Evolutionary conservation across 2,329 filamentous ascomycete genomes (phyloP), one percentile per base, ranked within the genome.

Genomic region (Trichoderma atroviride): DNA sequence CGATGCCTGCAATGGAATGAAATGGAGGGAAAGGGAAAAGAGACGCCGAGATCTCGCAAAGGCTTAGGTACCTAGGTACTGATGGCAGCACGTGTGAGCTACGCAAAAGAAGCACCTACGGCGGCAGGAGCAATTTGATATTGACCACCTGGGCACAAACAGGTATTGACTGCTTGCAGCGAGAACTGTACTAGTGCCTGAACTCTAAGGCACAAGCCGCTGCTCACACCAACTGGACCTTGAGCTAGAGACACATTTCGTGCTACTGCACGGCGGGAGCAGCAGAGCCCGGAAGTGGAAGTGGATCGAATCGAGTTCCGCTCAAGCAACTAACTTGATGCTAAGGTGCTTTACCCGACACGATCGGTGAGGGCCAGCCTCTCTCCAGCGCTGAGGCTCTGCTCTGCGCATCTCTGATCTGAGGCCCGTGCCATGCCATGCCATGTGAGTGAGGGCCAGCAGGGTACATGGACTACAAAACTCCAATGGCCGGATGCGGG

Each of bases 341-440:
- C 55, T 59, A 67, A 58, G 63, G 55, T 67, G 55, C 63, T 55
- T 47, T 67, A 67, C 63, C 63, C 55, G 63, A 67, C 40, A 31
- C 29, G 55, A 67, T 67, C 63, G 63, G 55, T 67, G 37, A 59
- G 40, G 29, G 35, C 50, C 40, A 27, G 16, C 56, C 31, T 22
- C 35, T 59, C 27, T 27, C 13, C 29, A 56, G 53, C 9, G 53
- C 27, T 50, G 27, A 33, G 53, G 53, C 53, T 56, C 53, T 29
- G 53, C 53, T 56, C 53, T 29, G 53, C 53, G 27, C 53, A 33
- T 29, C 53, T 33, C 19, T 9, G 22, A 11, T 33, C 19, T 9
- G 22, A 11, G n/a, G 47, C 53, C 27, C 52, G 7, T 27, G 47
- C 22, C 22, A 53, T 55, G 52, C 33, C 33, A 29, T 16, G 47